Base-by-base conservation (phyloP, 805 yeast genomes). In the Candida maltosa region DNA sequence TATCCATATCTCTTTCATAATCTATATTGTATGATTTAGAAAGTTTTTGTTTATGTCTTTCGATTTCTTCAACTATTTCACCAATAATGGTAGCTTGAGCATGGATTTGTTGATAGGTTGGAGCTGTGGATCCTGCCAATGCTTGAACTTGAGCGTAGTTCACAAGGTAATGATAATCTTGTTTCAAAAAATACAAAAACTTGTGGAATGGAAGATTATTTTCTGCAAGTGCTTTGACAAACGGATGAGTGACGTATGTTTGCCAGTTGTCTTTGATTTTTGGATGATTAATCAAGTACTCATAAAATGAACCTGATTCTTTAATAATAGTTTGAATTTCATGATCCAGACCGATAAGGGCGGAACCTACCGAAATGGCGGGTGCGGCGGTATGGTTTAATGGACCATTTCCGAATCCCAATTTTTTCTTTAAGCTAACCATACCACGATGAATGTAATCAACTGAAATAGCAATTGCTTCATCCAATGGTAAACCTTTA, bases 81-180 rank as follows among this genome's bases (percentile, higher is more conserved):
- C 57, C 61, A 14, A 84, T 65, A 5, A 79, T 75, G 18, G 54
- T 49, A 11, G 78, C 63, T 41, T 76, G 76, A 8, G 74, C 59
- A 29, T 69, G 69, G 20, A 78, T 69, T 35, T 72, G 73, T 7
- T 61, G 70, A 31, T 75, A 55, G 22, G 66, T 64, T 5, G 83
- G 81, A 1, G 88, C 80, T 35, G 75, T 72, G 16, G 78, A 69
- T 1, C 80, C 80, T 3, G 87, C 80, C 12, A 78, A 54, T 8
- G 78, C 74, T 47, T 81, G 85, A 8, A 83, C 72, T 38, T 75
- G 73, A 1, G 83, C 80, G 49, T 84, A 86, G 42, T 77, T 80
- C n/a, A 74, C 53, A 37, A 86, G 63, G 47, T 85, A 86, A 26
- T 76, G 70, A 59, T 77, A 81, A 58, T 86, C 94, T 59, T 85